Conservation (phyloP, 345 rosid genomes). For the Dipteronia sinensis region DNA sequence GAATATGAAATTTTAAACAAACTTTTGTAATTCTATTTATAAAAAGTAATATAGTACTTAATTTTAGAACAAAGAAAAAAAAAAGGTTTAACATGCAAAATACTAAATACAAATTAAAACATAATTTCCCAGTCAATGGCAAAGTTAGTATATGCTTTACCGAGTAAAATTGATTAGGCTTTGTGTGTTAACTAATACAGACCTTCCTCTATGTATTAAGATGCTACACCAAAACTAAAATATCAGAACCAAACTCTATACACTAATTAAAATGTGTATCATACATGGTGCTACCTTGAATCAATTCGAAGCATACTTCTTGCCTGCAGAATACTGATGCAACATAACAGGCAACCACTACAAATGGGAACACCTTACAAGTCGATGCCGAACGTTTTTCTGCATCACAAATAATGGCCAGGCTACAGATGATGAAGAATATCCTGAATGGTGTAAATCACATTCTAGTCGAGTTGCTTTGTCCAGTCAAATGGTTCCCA, state of each 20-base stretch:
- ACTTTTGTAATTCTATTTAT: no score
- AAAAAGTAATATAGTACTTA: no score
- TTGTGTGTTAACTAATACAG: background rate
- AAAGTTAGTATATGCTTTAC: no score
- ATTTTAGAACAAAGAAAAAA: no score
- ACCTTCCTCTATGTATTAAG: no score
- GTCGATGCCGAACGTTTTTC: background rate
- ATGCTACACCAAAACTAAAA: no score
- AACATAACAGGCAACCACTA: background rate
- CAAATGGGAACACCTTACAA: background rate
- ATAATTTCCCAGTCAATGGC: no score
- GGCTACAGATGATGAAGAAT: background rate
- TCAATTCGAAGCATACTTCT: background rate
- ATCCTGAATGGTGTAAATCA: background rate
- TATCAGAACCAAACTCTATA: background rate
- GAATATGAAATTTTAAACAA: no score
- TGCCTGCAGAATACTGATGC: background rate
- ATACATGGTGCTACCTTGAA: background rate
- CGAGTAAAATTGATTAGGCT: no score
- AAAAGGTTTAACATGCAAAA: no score
- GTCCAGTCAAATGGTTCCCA: constrained; percentile 97
- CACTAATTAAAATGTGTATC: background rate
- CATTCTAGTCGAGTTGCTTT: constrained; percentile 61
- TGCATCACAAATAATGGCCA: background rate
- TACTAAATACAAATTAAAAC: no score